A percentile compares a stretch with the other conserved stretches of the same genome.
phyloP scores from a whole-genome alignment of 108 stramenopile genomes.

The Fragilariopsis cylindrus region DNA sequence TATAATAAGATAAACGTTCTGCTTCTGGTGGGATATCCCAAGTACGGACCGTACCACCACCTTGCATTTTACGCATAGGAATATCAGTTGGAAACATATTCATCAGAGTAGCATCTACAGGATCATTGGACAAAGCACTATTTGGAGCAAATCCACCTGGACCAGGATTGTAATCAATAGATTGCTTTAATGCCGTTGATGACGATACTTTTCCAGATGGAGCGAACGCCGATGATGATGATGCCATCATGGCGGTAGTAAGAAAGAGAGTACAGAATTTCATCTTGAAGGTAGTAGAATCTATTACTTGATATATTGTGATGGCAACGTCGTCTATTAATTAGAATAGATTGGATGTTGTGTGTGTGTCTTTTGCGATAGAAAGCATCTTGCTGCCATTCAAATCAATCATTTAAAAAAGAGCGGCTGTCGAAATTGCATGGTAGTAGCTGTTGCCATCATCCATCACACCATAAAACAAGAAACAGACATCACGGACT shows the following conservation, averaged over 20 bases:
- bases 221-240: conserved; percentile 4
- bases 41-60: conserved; percentile 64
- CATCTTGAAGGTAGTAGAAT: background rate
- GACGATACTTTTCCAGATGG: background rate
- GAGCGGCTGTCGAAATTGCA: too few relatives aligned
- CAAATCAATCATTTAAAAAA: too few relatives aligned
- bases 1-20: conserved; percentile 51
- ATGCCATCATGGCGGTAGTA: background rate
- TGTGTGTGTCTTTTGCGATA: too few relatives aligned
- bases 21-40: conserved; percentile 65
- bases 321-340: background rate
- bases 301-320: too few relatives aligned
- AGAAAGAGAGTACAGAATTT: conserved; percentile 4
- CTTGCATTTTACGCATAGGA: conserved; percentile 62
- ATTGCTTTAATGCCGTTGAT: background rate
- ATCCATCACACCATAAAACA: too few relatives aligned
- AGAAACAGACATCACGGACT: too few relatives aligned
- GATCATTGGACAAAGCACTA: background rate
- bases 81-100: conserved; percentile 53
- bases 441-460: too few relatives aligned
- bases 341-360: background rate
- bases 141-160: background rate
- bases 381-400: too few relatives aligned
- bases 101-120: background rate
- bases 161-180: conserved; percentile 8